phyloP scores from a whole-genome alignment of 129 eudicot genomes.

The Silybum marianum region DNA sequence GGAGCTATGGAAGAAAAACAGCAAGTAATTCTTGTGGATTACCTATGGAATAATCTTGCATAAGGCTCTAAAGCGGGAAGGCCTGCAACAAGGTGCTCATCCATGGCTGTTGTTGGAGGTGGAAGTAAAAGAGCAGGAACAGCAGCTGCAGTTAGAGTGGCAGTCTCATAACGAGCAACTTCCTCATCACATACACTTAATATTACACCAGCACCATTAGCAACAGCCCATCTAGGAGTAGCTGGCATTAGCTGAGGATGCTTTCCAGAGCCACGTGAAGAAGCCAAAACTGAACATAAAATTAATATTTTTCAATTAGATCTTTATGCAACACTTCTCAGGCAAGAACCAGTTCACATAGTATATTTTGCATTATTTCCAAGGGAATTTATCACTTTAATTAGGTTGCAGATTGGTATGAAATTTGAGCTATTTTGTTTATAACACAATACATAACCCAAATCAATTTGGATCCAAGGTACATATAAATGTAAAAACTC shows the following conservation, averaged over 20 bases:
- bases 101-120: constrained; percentile 95
- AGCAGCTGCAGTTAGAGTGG: constrained; percentile 93
- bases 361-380: neutral
- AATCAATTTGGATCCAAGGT: constrained; percentile 4
- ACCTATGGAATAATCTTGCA: constrained; percentile 92
- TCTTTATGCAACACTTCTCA: too few relatives aligned
- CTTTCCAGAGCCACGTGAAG: constrained; percentile 92
- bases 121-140: constrained; percentile 99
- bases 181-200: constrained; percentile 98
- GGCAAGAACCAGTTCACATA: neutral
- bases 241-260: constrained; percentile 95
- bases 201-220: constrained; percentile 98
- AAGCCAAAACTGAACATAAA: constrained; percentile 45
- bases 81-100: constrained; percentile 98
- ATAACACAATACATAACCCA: neutral
- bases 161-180: constrained; percentile 89
- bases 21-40: neutral
- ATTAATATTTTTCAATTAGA: neutral
- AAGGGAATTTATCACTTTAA: neutral
- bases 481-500: neutral
- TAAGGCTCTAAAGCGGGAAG: constrained; percentile 97
- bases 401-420: neutral
- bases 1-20: neutral
- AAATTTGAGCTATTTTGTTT: neutral
- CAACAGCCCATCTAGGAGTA: constrained; percentile 98